Base-by-base conservation (phyloP, 495 filamentous ascomycete species). In the Pseudevernia furfuracea region DNA sequence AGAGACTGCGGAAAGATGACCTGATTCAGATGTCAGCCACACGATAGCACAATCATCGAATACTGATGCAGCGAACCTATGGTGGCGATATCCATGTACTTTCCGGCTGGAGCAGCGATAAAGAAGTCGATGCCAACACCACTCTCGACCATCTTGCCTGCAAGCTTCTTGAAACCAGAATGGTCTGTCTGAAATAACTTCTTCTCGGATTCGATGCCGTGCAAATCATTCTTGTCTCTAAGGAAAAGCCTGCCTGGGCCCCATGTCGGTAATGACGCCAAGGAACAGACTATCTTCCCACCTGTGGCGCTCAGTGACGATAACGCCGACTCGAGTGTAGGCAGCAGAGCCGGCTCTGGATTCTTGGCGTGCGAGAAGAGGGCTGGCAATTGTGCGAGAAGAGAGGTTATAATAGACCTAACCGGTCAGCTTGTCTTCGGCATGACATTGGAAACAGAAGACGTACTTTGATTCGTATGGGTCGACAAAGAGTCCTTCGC, bases 61-160 rank as follows among this genome's bases (percentile, higher is more conserved):
- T 44, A 15, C 1, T 32, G 30, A 36, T 53, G 19, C 36, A 17
- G 48, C 36, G 41, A 36, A 92, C 89, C 93, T 71, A 97, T 89
- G 12, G 95, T 96, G 11, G 94, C 93, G 70, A 97, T 85, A 74
- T 99, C 94, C 60, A 96, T 83, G 72, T 97, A 99, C 38, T 87
- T 88, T 62, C 92, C 91, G 55, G 87, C 87, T 12, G 92, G 89
- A 21, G 95, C 87, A 8, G 90, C 92, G 74, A 97, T 80, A 77
- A 97, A 99, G 78, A 97, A 90, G 74, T 97, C 94, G 15, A 90
- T 81, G 58, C 94, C 94, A 66, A 96, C 83, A 12, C 94, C 94
- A 49, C 85, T 82, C 66, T 93, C 88, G 7, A 95, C 90, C 85
- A 97, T 85, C 72, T 91, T 94, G 64, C 86, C 86, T 6, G 91